phyloP scores from a whole-genome alignment of 768 basidiomycete genomes.

The Suillus tomentosus region DNA sequence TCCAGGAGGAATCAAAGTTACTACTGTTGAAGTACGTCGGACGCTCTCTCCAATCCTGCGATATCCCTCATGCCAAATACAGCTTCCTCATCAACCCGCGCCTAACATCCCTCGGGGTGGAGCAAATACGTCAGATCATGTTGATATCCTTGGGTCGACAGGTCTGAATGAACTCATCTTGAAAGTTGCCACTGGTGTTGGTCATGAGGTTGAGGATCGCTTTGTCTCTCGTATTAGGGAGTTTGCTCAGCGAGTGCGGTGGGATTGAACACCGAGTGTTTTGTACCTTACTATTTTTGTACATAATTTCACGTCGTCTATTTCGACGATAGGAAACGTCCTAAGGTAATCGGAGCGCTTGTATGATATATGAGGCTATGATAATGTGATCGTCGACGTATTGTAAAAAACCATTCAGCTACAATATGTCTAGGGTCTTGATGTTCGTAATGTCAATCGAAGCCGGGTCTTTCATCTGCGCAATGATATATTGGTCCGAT shows the following conservation, averaged over 20 bases:
- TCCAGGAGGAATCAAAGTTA: constrained; percentile 83
- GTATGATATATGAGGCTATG: no score
- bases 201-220: constrained; percentile 66
- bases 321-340: neutral
- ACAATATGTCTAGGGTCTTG: no score
- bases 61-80: constrained; percentile 16
- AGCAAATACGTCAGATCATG: constrained; percentile 88
- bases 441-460: no score
- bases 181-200: constrained; percentile 84
- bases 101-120: constrained; percentile 81
- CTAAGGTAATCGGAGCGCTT: no score
- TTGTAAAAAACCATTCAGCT: no score
- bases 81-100: constrained; percentile 82
- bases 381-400: no score
- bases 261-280: constrained; percentile 54
- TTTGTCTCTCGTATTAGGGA: constrained; percentile 79
- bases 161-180: constrained; percentile 88
- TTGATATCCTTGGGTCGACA: constrained; percentile 81
- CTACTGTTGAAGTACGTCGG: constrained; percentile 76
- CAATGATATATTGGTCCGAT: no score
- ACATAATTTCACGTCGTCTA: neutral
- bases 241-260: constrained; percentile 71
- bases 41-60: constrained; percentile 4
- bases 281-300: neutral
- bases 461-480: no score